Evolutionary conservation across 2,329 filamentous ascomycete genomes (phyloP), one percentile per base, ranked within the genome.

Genomic region (Basipetospora sp.): DNA sequence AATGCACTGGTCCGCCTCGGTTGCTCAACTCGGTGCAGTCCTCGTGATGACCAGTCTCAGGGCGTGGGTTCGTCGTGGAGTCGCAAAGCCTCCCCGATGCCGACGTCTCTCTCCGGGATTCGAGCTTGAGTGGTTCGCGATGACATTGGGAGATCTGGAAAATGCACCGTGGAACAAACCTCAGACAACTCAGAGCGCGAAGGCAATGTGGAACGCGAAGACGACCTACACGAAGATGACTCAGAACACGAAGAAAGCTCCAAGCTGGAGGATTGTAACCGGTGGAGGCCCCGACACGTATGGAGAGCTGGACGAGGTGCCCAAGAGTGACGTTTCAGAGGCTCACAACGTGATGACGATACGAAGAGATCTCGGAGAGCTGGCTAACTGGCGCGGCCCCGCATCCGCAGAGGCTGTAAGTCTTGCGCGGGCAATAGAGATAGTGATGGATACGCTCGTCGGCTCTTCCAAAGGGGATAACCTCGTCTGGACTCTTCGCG

Each of bases 101-200:
- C n/a, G 18, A 4, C 4, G 14, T 13, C 11, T 32, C 15, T 17
- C 15, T 2, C 17, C 36, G 4, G 42, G 38, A 2, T 43, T 44
- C 35, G 52, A 54, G 31, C 41, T 54, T 3, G 50, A 53, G 15
- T 53, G 51, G 52, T 41, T 52, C 5, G 45, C 49, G 6, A 41
- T 45, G 16, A 37, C 41, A 16, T 20, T 48, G 10, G 42, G 20
- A 26, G 29, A 43, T 20, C 26, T 16, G 20, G 22, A 25, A 11
- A 6, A 25, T 11, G 22, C 22, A 25, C 22, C 22, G 6, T 25
- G 22, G 22, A 11, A 25, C 22, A 25, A 25, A 25, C n/a, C n/a
- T n/a, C n/a, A n/a, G n/a, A n/a, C n/a, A n/a, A n/a, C n/a, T n/a
- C n/a, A n/a, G n/a, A n/a, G n/a, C n/a, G n/a, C n/a, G n/a, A n/a